These are phyloP conservation scores for Babesia divergens DNA, from an alignment of 169 alveolate species.

Conservation along the genomic window DNA sequence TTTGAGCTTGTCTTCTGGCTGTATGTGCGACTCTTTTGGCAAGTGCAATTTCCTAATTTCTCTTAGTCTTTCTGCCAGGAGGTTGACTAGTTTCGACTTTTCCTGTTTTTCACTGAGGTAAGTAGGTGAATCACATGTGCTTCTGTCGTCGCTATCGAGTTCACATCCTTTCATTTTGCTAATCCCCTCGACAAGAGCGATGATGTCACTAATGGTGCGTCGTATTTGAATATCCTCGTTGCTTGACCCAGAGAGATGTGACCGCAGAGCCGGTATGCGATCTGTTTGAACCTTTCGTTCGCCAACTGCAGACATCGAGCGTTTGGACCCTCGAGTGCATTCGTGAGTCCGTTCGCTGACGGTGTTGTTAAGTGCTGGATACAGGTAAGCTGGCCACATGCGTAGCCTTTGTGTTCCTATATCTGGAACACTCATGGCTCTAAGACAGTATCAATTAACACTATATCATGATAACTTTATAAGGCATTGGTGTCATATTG, in stretches of 20 bases:
- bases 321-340: background rate
- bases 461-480: too few species aligned
- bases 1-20: background rate
- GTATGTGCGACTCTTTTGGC: background rate
- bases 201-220: conserved; percentile 16
- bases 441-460: background rate
- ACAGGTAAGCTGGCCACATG: conserved; percentile 29
- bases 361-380: conserved; percentile 25
- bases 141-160: background rate
- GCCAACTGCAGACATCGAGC: background rate
- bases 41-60: background rate
- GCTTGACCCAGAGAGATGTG: background rate
- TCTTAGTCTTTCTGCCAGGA: background rate
- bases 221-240: background rate
- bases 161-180: background rate
- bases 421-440: background rate
- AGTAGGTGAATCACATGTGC: conserved; percentile 3
- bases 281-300: background rate
- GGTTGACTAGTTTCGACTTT: background rate
- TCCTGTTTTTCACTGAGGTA: background rate
- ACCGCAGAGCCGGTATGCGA: background rate
- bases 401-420: background rate
- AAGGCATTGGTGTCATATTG: background rate
- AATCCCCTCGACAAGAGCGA: background rate
- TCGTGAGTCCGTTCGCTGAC: background rate